These are phyloP conservation scores for bread wheat (Triticum aestivum) DNA, from an alignment of 176 grass and related monocot genomes.

Conservation along the genomic window DNA sequence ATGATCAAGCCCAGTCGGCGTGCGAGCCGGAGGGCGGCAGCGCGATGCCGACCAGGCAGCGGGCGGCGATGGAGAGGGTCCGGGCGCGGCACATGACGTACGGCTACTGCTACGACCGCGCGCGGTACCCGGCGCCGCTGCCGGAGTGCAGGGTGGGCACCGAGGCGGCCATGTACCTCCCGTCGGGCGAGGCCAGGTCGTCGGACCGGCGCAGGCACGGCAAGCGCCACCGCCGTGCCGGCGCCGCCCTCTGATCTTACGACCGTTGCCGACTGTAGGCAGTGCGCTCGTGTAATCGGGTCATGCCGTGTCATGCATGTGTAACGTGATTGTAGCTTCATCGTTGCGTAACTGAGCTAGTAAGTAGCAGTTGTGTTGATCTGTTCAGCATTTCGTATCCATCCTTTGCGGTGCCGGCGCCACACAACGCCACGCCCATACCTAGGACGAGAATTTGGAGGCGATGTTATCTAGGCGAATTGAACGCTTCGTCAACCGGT, in stretches of 20 bases:
- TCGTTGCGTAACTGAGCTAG: not conserved
- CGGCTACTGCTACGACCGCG: conserved; percentile 80
- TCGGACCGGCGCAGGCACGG: conserved; percentile 35
- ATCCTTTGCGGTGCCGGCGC: not conserved
- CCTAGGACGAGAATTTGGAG: too few species aligned
- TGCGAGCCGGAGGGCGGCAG: not conserved
- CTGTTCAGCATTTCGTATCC: too few species aligned
- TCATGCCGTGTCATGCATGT: not conserved
- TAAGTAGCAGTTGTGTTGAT: not conserved
- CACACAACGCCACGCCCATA: too few species aligned
- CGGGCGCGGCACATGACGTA: conserved; percentile 73
- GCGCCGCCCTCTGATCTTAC: conserved; percentile 6
- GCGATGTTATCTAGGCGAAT: not conserved
- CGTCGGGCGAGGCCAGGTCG: conserved; percentile 51
- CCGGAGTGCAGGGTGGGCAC: conserved; percentile 60
- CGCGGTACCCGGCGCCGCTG: conserved; percentile 55
- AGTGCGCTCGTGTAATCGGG: not conserved
- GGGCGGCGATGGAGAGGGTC: conserved; percentile 62
- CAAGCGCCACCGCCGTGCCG: conserved; percentile 43
- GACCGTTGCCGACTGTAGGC: not conserved
- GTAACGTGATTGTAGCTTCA: not conserved
- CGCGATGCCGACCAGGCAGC: conserved; percentile 26
- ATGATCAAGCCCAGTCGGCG: too few species aligned
- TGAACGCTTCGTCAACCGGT: not conserved
- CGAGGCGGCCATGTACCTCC: conserved; percentile 56